A percentile compares a stretch with the other conserved stretches of the same genome.
phyloP scores from a whole-genome alignment of 176 grass and related monocot species.

The Hordeum marinum region DNA sequence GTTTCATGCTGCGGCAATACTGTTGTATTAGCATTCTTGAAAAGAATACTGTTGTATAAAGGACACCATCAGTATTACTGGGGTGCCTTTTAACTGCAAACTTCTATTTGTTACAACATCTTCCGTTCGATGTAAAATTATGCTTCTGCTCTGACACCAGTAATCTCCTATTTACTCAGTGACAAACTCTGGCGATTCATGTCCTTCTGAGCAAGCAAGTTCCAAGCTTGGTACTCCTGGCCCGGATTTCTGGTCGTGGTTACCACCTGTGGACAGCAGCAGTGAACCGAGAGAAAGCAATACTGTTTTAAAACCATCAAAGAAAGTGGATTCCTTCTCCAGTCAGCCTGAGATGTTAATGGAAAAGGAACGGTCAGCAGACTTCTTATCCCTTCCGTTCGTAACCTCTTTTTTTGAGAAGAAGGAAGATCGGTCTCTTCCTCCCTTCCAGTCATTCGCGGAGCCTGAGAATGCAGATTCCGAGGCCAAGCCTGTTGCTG shows the following conservation, averaged over 20 bases:
- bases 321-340: conserved; percentile 41
- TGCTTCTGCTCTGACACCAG: conserved; percentile 7
- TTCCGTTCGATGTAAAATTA: neutral
- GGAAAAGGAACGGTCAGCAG: conserved; percentile 62
- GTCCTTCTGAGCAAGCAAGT: conserved; percentile 27
- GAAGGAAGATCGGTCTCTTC: conserved; percentile 61
- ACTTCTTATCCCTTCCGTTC: conserved; percentile 65
- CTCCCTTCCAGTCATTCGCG: conserved; percentile 72
- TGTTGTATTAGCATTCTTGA: neutral
- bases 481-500: conserved; percentile 1
- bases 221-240: conserved; percentile 67
- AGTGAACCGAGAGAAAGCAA: conserved; percentile 21
- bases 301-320: conserved; percentile 41
- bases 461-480: conserved; percentile 52
- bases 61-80: neutral
- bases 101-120: neutral
- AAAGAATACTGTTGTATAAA: neutral
- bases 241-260: conserved; percentile 97
- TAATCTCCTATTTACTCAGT: conserved; percentile 29
- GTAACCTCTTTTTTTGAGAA: conserved; percentile 48
- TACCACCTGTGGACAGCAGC: conserved; percentile 56
- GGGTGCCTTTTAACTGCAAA: neutral
- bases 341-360: conserved; percentile 60
- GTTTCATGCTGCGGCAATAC: neutral
- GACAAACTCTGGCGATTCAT: conserved; percentile 15